phyloP scores from a whole-genome alignment of 768 basidiomycete species.

The Collybia sordida region DNA sequence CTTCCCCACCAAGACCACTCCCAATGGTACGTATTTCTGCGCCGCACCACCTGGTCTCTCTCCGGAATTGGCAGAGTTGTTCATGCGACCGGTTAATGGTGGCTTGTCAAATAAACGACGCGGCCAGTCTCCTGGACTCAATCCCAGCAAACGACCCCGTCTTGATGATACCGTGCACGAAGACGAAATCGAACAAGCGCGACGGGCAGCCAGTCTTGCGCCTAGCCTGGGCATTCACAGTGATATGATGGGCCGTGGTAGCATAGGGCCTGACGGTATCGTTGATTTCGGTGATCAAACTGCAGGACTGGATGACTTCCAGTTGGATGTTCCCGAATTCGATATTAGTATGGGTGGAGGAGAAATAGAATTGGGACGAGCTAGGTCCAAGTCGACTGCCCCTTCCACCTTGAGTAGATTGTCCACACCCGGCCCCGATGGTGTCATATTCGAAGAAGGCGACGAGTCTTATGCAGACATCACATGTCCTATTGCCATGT shows the following conservation, averaged over 20 bases:
- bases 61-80: conserved; percentile 80
- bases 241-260: conserved; percentile 53
- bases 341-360: conserved; percentile 32
- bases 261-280: conserved; percentile 53
- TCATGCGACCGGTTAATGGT: conserved; percentile 71
- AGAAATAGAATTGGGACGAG: conserved; percentile 31
- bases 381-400: conserved; percentile 46
- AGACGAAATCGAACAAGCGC: conserved; percentile 69
- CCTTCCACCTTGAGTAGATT: conserved; percentile 60
- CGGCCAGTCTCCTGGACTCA: conserved; percentile 54
- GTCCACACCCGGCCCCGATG: conserved; percentile 68
- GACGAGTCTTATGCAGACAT: conserved; percentile 69
- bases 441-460: conserved; percentile 48
- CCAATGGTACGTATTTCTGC: conserved; percentile 74
- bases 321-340: conserved; percentile 64
- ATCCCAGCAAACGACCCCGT: conserved; percentile 59
- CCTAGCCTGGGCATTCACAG: conserved; percentile 60
- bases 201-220: conserved; percentile 65
- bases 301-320: conserved; percentile 63
- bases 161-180: conserved; percentile 51
- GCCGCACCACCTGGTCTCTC: conserved; percentile 84
- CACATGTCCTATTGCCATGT: conserved; percentile 77
- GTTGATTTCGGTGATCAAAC: conserved; percentile 66
- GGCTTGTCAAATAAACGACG: conserved; percentile 56
- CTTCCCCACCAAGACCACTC: conserved; percentile 75